phyloP scores from a whole-genome alignment of 805 yeast species.

The Candida lessepsii region DNA sequence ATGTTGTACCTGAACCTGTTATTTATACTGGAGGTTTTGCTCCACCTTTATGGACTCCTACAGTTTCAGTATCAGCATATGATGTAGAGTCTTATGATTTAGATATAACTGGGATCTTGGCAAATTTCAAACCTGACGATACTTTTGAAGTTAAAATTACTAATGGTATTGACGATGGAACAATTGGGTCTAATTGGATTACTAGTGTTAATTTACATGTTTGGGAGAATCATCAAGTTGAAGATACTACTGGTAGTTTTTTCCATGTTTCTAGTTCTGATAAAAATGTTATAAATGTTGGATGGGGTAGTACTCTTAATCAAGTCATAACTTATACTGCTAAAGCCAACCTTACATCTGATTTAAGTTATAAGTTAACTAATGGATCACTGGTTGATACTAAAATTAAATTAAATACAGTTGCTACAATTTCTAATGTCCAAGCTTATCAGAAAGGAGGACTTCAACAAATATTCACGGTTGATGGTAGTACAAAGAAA shows the following conservation, averaged over 20 bases:
- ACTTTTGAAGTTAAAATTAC: slow-evolving; percentile 48
- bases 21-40: slow-evolving; percentile 80
- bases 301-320: slow-evolving; percentile 6
- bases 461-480: slow-evolving; percentile 33
- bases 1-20: slow-evolving; percentile 67
- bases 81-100: slow-evolving; percentile 70
- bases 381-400: slow-evolving; percentile 37
- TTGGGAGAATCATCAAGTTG: slow-evolving; percentile 49
- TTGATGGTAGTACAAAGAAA: slow-evolving; percentile 17
- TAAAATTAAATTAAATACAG: slow-evolving; percentile 26
- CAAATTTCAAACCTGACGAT: slow-evolving; percentile 23
- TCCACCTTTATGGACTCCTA: slow-evolving; percentile 79
- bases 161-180: slow-evolving; percentile 40
- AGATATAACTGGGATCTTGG: slow-evolving; percentile 69
- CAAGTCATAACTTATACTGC: slow-evolving; percentile 41
- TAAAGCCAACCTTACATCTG: slow-evolving; percentile 31
- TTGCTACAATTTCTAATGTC: slow-evolving; percentile 35
- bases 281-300: slow-evolving; percentile 11
- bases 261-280: slow-evolving; percentile 14
- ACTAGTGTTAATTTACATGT: slow-evolving; percentile 54
- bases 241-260: slow-evolving; percentile 39
- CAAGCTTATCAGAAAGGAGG: slow-evolving; percentile 41
- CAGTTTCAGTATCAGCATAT: slow-evolving; percentile 71
- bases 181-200: slow-evolving; percentile 56
- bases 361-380: slow-evolving; percentile 33